A percentile compares a stretch with the other conserved stretches of the same genome.
Evolutionary conservation across 2,329 filamentous ascomycete species (phyloP).

Genomic region (Diplodia sapinea): DNA sequence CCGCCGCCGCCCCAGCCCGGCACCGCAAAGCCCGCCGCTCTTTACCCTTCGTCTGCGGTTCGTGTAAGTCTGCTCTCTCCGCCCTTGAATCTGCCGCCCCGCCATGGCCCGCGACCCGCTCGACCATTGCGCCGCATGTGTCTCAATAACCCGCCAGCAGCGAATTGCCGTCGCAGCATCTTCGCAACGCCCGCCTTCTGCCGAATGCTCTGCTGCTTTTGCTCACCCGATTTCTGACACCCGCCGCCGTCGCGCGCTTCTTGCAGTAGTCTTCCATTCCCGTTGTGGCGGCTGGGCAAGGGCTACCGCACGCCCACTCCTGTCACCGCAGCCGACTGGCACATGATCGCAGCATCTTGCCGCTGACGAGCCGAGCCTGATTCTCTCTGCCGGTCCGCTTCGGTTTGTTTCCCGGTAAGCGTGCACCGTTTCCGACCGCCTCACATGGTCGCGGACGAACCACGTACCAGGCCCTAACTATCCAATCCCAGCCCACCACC

Average conservation of each 20-base stretch:
- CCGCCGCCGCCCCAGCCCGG: background rate
- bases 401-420: constrained; percentile 14
- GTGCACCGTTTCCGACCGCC: constrained; percentile 6
- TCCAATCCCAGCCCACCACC: constrained; percentile 3
- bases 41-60: too few species aligned
- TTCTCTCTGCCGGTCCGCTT: background rate
- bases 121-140: constrained; percentile 10
- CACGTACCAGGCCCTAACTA: constrained; percentile 13
- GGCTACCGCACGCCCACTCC: constrained; percentile 18
- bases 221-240: constrained; percentile 9
- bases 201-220: background rate
- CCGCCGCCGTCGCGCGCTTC: constrained; percentile 7
- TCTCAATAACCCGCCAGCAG: constrained; percentile 12
- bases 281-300: constrained; percentile 15
- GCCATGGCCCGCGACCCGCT: background rate
- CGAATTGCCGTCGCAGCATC: constrained; percentile 16
- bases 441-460: constrained; percentile 23
- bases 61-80: background rate
- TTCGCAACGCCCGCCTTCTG: background rate
- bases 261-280: constrained; percentile 11
- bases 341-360: constrained; percentile 6
- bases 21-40: background rate
- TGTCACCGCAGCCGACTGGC: constrained; percentile 8
- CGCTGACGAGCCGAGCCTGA: background rate
- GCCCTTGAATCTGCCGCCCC: background rate